phyloP scores from a whole-genome alignment of 495 filamentous ascomycete species.

The Aspergillus steynii region DNA sequence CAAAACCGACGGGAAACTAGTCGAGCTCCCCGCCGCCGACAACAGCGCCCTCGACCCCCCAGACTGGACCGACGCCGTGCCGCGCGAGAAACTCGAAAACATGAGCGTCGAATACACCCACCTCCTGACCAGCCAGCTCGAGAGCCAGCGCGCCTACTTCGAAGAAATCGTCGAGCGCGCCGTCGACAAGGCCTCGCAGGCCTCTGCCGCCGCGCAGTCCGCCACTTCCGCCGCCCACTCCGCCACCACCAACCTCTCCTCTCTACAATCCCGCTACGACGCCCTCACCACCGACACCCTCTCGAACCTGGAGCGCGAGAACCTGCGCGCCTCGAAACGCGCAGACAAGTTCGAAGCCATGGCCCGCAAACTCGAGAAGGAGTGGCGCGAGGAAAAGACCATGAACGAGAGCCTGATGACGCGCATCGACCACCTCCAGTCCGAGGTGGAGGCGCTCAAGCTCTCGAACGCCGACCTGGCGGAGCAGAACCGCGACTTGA shows the following conservation, averaged over 20 bases:
- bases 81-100: slow-evolving; percentile 85
- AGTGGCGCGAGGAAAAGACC: slow-evolving; percentile 84
- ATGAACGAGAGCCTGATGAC: slow-evolving; percentile 78
- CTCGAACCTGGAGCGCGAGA: slow-evolving; percentile 66
- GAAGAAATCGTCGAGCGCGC: slow-evolving; percentile 91
- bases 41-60: slow-evolving; percentile 45
- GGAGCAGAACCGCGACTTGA: slow-evolving; percentile 88
- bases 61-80: slow-evolving; percentile 68
- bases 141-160: slow-evolving; percentile 89
- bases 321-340: slow-evolving; percentile 63
- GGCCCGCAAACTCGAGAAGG: slow-evolving; percentile 72
- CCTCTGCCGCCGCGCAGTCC: slow-evolving; percentile 62
- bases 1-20: slow-evolving; percentile 83
- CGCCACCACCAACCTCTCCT: slow-evolving; percentile 51
- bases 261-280: slow-evolving; percentile 56
- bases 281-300: slow-evolving; percentile 59
- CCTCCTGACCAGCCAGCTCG: slow-evolving; percentile 86
- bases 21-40: slow-evolving; percentile 69
- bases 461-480: slow-evolving; percentile 61
- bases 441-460: slow-evolving; percentile 55
- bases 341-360: slow-evolving; percentile 71
- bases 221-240: slow-evolving; percentile 56
- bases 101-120: slow-evolving; percentile 94
- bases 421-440: slow-evolving; percentile 66
- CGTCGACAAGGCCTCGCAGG: slow-evolving; percentile 83